Evolutionary conservation across 2,329 filamentous ascomycete species (phyloP).

Genomic region (Ophiosphaerella narmari): DNA sequence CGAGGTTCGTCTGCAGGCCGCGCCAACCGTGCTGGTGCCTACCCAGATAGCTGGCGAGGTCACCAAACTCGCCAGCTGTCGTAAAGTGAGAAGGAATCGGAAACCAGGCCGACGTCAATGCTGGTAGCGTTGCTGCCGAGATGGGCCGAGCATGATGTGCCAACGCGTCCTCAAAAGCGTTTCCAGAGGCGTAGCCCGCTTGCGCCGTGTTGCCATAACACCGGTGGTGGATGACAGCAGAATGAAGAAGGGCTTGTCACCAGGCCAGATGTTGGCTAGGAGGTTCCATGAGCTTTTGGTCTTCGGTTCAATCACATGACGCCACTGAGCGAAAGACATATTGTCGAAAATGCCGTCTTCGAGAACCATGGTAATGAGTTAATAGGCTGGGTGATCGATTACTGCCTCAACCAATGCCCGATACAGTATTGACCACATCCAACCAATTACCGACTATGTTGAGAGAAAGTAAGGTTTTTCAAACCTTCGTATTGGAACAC

Average conservation of each 20-base stretch:
- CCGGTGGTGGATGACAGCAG: not conserved
- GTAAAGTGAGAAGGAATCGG: not conserved
- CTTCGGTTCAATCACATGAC: not conserved
- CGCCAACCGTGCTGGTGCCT: not conserved
- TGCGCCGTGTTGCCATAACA: not conserved
- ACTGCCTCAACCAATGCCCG: too few species aligned
- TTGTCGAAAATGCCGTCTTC: not conserved
- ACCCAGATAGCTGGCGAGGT: not conserved
- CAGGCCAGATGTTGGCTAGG: not conserved
- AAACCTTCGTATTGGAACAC: too few species aligned
- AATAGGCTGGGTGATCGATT: too few species aligned
- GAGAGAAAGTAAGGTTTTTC: too few species aligned
- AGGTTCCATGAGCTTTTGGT: not conserved
- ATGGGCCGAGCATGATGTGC: not conserved
- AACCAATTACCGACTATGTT: too few species aligned
- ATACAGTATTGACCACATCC: too few species aligned
- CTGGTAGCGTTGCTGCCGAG: not conserved
- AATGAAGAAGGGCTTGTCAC: not conserved
- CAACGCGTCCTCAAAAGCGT: not conserved
- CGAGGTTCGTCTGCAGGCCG: not conserved
- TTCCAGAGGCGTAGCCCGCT: not conserved
- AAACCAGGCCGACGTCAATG: not conserved
- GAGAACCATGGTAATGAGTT: not conserved
- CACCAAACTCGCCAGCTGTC: not conserved
- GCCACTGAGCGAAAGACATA: not conserved